Evolutionary conservation across 2,329 filamentous ascomycete species (phyloP).

Genomic region (Magnaporthiopsis incrustans): DNA sequence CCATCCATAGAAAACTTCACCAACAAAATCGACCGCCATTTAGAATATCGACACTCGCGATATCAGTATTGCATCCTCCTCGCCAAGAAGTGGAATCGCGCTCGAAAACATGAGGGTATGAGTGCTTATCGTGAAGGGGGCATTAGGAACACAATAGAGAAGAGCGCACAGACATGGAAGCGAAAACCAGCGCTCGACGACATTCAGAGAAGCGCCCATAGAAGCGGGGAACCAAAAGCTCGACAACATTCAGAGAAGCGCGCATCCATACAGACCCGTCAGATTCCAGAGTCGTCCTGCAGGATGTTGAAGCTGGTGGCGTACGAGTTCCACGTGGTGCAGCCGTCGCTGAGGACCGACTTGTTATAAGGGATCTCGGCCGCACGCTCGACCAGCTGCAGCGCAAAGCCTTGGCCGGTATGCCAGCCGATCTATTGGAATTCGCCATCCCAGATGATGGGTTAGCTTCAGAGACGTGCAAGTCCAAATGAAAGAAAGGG

Average conservation of each 20-base stretch:
- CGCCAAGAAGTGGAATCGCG: background rate
- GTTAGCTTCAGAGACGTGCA: background rate
- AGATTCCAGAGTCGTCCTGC: slow-evolving; percentile 4
- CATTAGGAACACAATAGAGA: background rate
- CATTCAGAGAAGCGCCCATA: background rate
- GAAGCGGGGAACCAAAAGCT: no score
- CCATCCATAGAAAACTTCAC: no score
- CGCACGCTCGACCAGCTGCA: slow-evolving; percentile 5
- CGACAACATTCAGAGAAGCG: background rate
- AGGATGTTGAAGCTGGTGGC: background rate
- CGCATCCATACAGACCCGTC: background rate
- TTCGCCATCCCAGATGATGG: background rate
- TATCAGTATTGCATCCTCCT: background rate
- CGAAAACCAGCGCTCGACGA: background rate
- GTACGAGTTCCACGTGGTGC: background rate
- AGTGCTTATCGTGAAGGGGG: background rate
- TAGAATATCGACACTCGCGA: background rate
- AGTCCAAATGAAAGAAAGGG: background rate
- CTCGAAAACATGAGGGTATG: background rate
- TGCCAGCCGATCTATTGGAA: slow-evolving; percentile 2
- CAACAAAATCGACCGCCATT: background rate
- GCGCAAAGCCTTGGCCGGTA: slow-evolving; percentile 2
- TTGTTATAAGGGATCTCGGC: background rate
- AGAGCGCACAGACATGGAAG: background rate
- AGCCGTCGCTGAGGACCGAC: background rate